Base-by-base conservation (phyloP, 768 basidiomycete species). In the Tephrocybe sp. region DNA sequence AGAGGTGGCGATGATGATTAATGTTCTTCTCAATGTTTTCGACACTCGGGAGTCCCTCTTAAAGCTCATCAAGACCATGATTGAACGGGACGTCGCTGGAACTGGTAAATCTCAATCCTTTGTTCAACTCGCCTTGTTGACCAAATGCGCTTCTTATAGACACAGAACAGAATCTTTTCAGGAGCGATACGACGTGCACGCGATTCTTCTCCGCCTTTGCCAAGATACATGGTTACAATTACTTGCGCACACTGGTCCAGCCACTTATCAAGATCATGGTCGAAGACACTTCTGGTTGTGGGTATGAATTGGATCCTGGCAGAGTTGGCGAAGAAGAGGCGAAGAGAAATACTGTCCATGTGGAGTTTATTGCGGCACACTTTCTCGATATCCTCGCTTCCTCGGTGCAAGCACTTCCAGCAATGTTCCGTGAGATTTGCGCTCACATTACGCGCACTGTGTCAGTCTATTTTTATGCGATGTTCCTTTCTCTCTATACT, bases 371-470 rank as follows among this genome's bases (percentile, higher is more conserved):
- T 24, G 85, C 93, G 3, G 72, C 83, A 9, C 83, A 81, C 4
- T 91, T 97, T 66, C 69, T 96, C 24, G 77, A 84, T 48, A 78
- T 91, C 40, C 84, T 95, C 37, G 75, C 81, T 14, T 77, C 83
- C 0, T 95, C 93, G 0, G 71, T 84, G 4, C 78, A 82, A 3
- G 75, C 78, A 14, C 68, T 93, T 14, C 93, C 93, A 18, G 76
- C 85, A 91, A 88, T 92, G 79, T 84, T 93, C 65, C 87, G 90
- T 4, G 92, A 93, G 68, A 83, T 94, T 26, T 91, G 88, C 58
- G 79, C 86, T 18, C 89, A 95, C 63, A 88, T 98, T 34, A 83
- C 82, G 41, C 78, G 77, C 54, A 75, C 78, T 43, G 90, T 92
- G 91, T 93, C 72, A 64, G 90, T 71, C 3, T 20, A 28, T 24